Percentiles rank a stretch among this genome's conserved stretches.
These are phyloP conservation scores for Xylariaceae sp. DNA, from an alignment of 2,329 filamentous ascomycete genomes.

Conservation along the genomic window DNA sequence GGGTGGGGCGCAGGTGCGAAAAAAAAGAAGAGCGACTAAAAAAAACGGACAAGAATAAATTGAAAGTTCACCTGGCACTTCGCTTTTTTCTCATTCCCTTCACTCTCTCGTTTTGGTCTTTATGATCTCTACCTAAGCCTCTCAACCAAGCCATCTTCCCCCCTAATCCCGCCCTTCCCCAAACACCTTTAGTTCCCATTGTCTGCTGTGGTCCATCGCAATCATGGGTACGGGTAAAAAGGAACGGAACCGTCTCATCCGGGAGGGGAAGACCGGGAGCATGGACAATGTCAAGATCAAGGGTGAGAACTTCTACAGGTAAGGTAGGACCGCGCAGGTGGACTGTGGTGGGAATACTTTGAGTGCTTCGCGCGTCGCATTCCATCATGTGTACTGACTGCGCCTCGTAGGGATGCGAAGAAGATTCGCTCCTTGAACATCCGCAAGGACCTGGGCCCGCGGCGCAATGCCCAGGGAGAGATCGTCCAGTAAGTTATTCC, in stretches of 20 bases:
- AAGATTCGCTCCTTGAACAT: conserved; percentile 85
- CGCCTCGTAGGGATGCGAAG: conserved; percentile 53
- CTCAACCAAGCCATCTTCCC: neutral
- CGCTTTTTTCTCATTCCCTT: neutral
- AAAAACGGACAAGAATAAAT: neutral
- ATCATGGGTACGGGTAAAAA: conserved; percentile 89
- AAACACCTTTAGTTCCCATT: conserved; percentile 14
- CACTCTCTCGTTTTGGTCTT: neutral
- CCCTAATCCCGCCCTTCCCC: neutral
- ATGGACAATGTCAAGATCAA: conserved; percentile 89
- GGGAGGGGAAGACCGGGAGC: conserved; percentile 77
- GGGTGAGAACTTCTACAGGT: conserved; percentile 89
- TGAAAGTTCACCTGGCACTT: neutral
- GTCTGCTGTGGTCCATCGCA: conserved; percentile 15
- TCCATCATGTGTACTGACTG: neutral
- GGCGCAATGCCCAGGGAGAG: conserved; percentile 75
- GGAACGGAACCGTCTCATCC: conserved; percentile 73
- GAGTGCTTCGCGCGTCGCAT: neutral
- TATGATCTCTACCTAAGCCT: neutral
- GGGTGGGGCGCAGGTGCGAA: neutral
- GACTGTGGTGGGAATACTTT: neutral
- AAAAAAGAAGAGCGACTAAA: neutral
- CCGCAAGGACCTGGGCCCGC: conserved; percentile 79
- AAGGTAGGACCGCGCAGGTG: conserved; percentile 8
- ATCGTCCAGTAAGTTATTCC: conserved; percentile 56